phyloP scores from a whole-genome alignment of 768 basidiomycete genomes.

The Tylopilus subfusipes region DNA sequence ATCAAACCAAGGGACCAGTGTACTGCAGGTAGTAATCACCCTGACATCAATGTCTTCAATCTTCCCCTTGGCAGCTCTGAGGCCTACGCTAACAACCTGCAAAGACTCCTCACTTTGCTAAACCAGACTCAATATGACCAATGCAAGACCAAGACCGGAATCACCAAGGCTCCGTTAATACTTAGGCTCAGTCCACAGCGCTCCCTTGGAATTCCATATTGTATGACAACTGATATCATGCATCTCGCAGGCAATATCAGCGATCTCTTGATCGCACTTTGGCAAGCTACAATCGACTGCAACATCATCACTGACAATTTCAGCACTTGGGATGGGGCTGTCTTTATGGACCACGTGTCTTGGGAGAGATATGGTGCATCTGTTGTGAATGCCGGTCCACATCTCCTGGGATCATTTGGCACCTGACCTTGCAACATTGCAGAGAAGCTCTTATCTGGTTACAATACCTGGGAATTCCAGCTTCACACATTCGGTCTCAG shows the following conservation, averaged over 20 bases:
- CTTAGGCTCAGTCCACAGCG: constrained; percentile 23
- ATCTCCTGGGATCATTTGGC: background rate
- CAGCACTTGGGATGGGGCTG: background rate
- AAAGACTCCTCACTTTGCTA: no score
- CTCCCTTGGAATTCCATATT: constrained; percentile 30
- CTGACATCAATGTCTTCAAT: no score
- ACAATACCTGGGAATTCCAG: background rate
- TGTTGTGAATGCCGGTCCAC: background rate
- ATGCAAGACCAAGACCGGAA: constrained; percentile 32
- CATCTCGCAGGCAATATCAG: background rate
- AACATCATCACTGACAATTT: background rate
- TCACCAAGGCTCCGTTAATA: constrained; percentile 37
- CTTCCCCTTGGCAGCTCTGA: constrained; percentile 5
- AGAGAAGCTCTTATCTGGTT: background rate
- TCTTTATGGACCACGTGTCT: fast-evolving
- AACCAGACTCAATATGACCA: no score
- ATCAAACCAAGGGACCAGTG: no score
- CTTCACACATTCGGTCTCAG: background rate
- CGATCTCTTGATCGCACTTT: background rate
- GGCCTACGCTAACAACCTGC: constrained; percentile 1
- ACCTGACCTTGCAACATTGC: background rate
- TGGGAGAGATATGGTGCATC: background rate
- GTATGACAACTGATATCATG: constrained; percentile 43
- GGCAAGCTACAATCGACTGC: background rate
- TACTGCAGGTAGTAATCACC: no score